These are phyloP conservation scores for Xylaria bambusicola DNA, from an alignment of 495 filamentous ascomycete genomes.

Conservation along the genomic window DNA sequence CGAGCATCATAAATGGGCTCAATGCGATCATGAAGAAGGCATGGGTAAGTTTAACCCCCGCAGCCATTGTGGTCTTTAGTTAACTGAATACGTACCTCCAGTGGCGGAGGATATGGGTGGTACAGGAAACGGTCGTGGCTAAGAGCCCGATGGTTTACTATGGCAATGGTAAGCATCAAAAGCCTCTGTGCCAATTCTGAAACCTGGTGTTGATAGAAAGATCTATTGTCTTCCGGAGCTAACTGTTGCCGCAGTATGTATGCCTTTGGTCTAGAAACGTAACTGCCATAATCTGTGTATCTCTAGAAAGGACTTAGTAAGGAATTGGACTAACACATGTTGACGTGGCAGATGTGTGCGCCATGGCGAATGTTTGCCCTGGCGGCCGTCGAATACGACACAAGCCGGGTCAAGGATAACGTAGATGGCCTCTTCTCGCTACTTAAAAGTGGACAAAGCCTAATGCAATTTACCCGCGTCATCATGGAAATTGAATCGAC, in stretches of 20 bases:
- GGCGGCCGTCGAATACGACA: constrained; percentile 20
- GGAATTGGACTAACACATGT: too few species aligned
- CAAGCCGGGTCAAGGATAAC: constrained; percentile 6
- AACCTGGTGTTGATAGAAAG: too few species aligned
- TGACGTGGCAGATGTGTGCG: too few species aligned
- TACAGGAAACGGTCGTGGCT: constrained; percentile 20
- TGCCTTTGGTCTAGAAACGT: too few species aligned
- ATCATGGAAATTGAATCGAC: constrained; percentile 27
- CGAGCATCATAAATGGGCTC: constrained; percentile 10
- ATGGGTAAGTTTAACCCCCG: constrained; percentile 16
- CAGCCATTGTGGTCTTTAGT: background rate
- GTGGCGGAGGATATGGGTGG: constrained; percentile 23
- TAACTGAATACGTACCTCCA: background rate
- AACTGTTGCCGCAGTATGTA: too few species aligned
- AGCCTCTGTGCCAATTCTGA: too few species aligned
- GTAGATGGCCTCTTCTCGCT: background rate
- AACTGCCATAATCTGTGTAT: too few species aligned
- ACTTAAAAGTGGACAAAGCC: constrained; percentile 7
- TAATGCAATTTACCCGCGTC: constrained; percentile 18
- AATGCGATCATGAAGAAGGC: constrained; percentile 13
- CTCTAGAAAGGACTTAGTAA: too few species aligned
- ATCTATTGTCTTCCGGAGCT: too few species aligned
- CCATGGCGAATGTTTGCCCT: constrained; percentile 18
- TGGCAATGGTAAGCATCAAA: too few species aligned
- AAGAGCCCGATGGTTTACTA: constrained; percentile 14